These are phyloP conservation scores for Phaeosphaeriaceae sp. DNA, from an alignment of 2,329 filamentous ascomycete genomes.

Conservation along the genomic window DNA sequence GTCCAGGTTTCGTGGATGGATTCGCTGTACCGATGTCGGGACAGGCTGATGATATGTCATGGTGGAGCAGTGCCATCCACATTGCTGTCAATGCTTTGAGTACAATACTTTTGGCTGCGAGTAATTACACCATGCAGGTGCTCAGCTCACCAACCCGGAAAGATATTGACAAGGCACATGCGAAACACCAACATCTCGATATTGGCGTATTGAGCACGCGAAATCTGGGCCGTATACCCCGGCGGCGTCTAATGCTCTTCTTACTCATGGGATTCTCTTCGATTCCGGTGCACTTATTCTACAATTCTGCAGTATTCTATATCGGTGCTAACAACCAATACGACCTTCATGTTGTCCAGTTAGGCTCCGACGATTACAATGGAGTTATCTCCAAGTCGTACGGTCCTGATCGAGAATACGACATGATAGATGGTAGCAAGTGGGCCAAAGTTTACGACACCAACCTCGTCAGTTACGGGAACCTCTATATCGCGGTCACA, in stretches of 20 bases:
- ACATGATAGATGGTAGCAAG: neutral
- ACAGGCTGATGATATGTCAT: neutral
- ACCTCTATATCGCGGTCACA: neutral
- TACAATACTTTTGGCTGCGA: conserved; percentile 24
- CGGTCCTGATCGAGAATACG: neutral
- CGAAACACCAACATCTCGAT: conserved; percentile 46
- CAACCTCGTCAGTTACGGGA: conserved; percentile 5
- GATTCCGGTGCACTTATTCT: conserved; percentile 48
- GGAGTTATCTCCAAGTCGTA: neutral
- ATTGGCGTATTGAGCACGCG: conserved; percentile 52
- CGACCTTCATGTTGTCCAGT: conserved; percentile 11
- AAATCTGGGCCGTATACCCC: conserved; percentile 38
- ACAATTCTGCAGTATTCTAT: conserved; percentile 29
- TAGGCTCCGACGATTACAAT: neutral
- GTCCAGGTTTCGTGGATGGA: conserved; percentile 1
- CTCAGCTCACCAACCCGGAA: conserved; percentile 27
- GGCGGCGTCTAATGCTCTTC: conserved; percentile 8
- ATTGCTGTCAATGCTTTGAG: conserved; percentile 58
- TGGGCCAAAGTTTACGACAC: conserved; percentile 1
- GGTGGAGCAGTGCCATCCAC: conserved; percentile 44
- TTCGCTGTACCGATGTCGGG: conserved; percentile 5
- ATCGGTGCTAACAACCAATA: conserved; percentile 21
- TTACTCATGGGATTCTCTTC: conserved; percentile 32
- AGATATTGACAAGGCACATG: conserved; percentile 31
- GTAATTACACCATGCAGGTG: conserved; percentile 38